A percentile compares a stretch with the other conserved stretches of the same genome.
phyloP scores from a whole-genome alignment of 2,329 filamentous ascomycete species.

The Cordyceps cicadae region DNA sequence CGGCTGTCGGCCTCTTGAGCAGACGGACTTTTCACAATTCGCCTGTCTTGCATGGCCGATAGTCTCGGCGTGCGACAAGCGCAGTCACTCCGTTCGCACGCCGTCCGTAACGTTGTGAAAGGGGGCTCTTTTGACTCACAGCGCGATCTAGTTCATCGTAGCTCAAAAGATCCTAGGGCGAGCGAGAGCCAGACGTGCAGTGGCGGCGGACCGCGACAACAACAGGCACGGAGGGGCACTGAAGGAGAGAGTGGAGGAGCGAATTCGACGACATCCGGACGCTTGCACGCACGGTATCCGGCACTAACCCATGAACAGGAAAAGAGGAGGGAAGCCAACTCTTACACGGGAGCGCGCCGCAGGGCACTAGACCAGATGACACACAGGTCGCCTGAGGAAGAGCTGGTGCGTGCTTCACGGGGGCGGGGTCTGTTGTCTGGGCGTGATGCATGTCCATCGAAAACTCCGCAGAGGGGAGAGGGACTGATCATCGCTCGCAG shows the following conservation, averaged over 20 bases:
- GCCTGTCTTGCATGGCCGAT: not conserved
- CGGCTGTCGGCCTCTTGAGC: slow-evolving; percentile 1
- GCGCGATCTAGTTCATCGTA: not conserved
- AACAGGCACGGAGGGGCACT: too few species aligned
- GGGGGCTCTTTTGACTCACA: not conserved
- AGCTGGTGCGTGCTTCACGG: too few species aligned
- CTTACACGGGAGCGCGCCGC: too few species aligned
- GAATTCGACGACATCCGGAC: not conserved
- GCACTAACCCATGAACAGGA: too few species aligned
- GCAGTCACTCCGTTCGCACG: not conserved
- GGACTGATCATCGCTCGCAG: too few species aligned
- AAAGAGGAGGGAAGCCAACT: too few species aligned
- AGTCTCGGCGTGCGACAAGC: not conserved
- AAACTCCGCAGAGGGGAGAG: too few species aligned
- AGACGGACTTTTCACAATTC: not conserved
- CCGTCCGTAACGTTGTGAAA: not conserved
- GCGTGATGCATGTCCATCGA: too few species aligned
- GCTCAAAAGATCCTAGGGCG: not conserved
- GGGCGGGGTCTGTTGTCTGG: too few species aligned
- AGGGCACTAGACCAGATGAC: too few species aligned
- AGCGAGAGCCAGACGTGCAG: not conserved
- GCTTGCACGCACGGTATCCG: too few species aligned
- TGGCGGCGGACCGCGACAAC: not conserved
- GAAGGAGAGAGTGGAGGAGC: not conserved
- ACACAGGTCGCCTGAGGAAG: too few species aligned